phyloP scores from a whole-genome alignment of 495 filamentous ascomycete genomes.

The Talaromyces proteolyticus region DNA sequence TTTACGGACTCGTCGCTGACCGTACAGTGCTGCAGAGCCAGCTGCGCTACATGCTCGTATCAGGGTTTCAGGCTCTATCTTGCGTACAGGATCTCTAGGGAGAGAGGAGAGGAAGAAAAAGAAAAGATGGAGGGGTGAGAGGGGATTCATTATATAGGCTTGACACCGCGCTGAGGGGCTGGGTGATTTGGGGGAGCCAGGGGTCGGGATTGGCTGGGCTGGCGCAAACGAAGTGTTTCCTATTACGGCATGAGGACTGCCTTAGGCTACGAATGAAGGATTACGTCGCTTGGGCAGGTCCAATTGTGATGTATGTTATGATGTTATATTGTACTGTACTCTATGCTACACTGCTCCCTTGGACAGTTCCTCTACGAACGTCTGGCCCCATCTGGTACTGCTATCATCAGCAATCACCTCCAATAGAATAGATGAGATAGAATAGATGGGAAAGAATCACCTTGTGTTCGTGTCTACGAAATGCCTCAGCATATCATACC shows the following conservation, averaged over 20 bases:
- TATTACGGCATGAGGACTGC: too few species aligned
- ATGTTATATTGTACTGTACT: too few species aligned
- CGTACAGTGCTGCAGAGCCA: too few species aligned
- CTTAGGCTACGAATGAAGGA: too few species aligned
- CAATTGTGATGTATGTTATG: background rate
- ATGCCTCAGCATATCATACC: conserved; percentile 72
- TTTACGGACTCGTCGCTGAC: background rate
- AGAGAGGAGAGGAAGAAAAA: background rate
- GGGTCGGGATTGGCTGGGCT: too few species aligned
- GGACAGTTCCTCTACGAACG: conserved; percentile 25
- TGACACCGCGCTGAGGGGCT: background rate
- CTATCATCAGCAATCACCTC: too few species aligned
- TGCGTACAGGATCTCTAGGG: background rate
- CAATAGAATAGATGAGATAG: too few species aligned
- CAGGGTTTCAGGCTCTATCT: conserved; percentile 1
- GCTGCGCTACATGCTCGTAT: background rate
- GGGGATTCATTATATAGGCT: conserved; percentile 1
- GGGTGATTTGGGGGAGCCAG: background rate
- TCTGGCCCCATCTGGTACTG: conserved; percentile 33
- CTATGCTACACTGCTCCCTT: conserved; percentile 6
- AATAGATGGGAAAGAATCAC: conserved; percentile 21
- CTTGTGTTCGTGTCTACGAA: conserved; percentile 89
- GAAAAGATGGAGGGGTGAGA: background rate
- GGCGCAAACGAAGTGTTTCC: too few species aligned
- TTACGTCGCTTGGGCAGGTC: too few species aligned